These are phyloP conservation scores for Limonium bicolor DNA, from an alignment of 148 eudicot species.

Conservation along the genomic window DNA sequence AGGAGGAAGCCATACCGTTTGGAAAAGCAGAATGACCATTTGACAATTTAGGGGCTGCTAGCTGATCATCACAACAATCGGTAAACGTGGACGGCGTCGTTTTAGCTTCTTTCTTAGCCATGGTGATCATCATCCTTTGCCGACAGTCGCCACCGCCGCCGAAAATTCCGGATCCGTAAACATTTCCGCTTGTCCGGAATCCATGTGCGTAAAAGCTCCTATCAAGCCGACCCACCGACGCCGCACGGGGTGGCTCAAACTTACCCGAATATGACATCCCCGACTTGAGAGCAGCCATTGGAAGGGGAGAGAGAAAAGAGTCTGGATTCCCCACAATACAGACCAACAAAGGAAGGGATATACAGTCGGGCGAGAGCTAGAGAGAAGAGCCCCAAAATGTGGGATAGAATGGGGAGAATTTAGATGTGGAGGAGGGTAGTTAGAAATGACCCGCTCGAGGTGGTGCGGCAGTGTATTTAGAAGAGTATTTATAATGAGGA, in stretches of 20 bases:
- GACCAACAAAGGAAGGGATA: too few relatives aligned
- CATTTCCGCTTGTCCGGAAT: neutral
- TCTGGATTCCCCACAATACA: neutral
- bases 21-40: neutral
- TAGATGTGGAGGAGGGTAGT: too few relatives aligned
- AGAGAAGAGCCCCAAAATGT: too few relatives aligned
- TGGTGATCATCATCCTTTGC: conserved; percentile 11
- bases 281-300: conserved; percentile 11
- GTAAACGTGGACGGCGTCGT: conserved; percentile 11
- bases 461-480: too few relatives aligned
- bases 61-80: conserved; percentile 7
- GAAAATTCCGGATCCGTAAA: conserved; percentile 3
- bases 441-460: too few relatives aligned
- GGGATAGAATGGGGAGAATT: too few relatives aligned
- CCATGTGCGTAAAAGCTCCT: conserved; percentile 1
- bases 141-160: conserved; percentile 7
- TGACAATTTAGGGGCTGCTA: too few relatives aligned
- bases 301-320: neutral
- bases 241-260: neutral
- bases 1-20: neutral
- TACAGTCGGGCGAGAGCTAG: too few relatives aligned
- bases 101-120: conserved; percentile 19
- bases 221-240: neutral
- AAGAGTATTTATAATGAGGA: too few relatives aligned
- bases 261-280: neutral